Percentiles rank a stretch among this genome's conserved stretches.
Conservation (phyloP, 2,329 filamentous ascomycete species). For the Zymoseptoria pseudotritici region DNA sequence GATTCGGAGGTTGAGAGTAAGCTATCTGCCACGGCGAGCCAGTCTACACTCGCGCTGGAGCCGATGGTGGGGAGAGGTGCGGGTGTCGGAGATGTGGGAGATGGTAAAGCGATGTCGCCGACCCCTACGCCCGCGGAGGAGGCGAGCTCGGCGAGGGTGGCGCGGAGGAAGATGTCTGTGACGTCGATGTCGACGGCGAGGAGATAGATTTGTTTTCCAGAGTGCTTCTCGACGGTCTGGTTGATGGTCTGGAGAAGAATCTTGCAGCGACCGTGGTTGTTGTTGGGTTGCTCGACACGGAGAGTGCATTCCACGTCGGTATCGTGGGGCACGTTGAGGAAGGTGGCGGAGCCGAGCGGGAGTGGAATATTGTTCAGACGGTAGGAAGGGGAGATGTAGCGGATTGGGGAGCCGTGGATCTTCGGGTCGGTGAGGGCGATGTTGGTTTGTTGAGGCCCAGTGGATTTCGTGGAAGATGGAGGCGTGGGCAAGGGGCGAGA, state of each 20-base stretch:
- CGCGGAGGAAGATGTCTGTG: conserved; percentile 18
- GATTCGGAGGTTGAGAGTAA: conserved; percentile 13
- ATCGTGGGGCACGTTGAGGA: conserved; percentile 24
- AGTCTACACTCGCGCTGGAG: conserved; percentile 16
- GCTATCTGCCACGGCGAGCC: conserved; percentile 22
- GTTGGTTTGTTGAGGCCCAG: conserved; percentile 11
- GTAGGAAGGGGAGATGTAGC: conserved; percentile 18
- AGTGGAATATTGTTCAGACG: conserved; percentile 14
- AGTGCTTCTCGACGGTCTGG: conserved; percentile 22
- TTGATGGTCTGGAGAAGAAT: conserved; percentile 25
- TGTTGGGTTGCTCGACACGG: conserved; percentile 16
- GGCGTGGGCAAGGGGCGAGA: background rate
- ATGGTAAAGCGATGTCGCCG: conserved; percentile 14
- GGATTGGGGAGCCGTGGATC: conserved; percentile 23
- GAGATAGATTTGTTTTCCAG: conserved; percentile 17
- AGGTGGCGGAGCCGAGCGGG: conserved; percentile 21
- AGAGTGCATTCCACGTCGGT: conserved; percentile 21
- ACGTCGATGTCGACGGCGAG: conserved; percentile 26
- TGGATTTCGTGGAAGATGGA: background rate
- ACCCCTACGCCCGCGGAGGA: conserved; percentile 5
- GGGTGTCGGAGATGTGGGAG: conserved; percentile 5
- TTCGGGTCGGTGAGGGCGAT: conserved; percentile 23
- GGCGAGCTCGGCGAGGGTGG: conserved; percentile 23
- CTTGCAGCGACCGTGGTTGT: conserved; percentile 5
- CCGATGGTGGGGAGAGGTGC: background rate